These are phyloP conservation scores for Tricholoma saponaceum DNA, from an alignment of 768 basidiomycete species.

Conservation along the genomic window DNA sequence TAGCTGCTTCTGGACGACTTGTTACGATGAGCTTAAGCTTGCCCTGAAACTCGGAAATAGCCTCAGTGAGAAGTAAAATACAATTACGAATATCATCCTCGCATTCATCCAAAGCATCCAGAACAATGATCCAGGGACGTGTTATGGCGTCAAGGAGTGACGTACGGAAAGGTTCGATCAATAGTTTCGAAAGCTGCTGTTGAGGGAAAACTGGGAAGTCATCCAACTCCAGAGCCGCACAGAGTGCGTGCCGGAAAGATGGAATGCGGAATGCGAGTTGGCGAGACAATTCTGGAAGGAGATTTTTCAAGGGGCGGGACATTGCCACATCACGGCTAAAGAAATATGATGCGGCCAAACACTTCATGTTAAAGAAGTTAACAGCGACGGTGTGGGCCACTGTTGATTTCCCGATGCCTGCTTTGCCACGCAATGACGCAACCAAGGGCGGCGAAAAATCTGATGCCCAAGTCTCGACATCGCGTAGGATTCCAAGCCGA, in stretches of 20 bases:
- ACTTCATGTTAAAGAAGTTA: neutral
- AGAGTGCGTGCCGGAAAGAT: neutral
- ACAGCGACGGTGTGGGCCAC: neutral
- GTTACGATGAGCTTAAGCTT: neutral
- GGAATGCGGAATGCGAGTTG: neutral
- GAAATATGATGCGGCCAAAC: neutral
- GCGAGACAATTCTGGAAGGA: neutral
- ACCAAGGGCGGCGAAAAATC: neutral
- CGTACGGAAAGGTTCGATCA: neutral
- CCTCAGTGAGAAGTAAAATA: neutral
- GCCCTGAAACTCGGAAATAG: neutral
- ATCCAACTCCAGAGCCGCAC: neutral
- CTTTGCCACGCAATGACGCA: neutral
- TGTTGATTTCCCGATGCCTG: neutral
- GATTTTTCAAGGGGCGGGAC: neutral
- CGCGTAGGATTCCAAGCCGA: neutral
- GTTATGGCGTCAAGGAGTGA: neutral
- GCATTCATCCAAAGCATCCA: neutral
- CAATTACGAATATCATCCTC: neutral
- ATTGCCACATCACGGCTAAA: neutral
- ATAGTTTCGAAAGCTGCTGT: neutral
- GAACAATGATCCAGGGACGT: neutral
- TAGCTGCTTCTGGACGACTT: neutral
- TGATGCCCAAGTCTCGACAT: neutral
- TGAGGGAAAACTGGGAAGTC: neutral